Percentiles rank a stretch among this genome's conserved stretches.
Conservation (phyloP, 257 asterid genomes). For the Lantana camara region DNA sequence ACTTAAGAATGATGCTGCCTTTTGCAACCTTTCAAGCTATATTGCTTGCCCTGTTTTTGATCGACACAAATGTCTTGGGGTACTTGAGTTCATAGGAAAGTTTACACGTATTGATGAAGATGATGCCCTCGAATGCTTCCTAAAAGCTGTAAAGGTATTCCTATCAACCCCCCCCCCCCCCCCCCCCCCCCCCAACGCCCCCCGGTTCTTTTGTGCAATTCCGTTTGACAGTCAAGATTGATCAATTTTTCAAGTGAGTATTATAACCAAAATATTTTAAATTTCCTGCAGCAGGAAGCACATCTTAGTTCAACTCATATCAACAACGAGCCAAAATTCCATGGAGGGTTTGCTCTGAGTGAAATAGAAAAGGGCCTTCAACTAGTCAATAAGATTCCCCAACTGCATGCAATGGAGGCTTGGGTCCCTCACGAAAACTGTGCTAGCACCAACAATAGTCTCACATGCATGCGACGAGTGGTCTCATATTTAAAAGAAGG, state of each 20-base stretch:
- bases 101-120: neutral
- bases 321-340: neutral
- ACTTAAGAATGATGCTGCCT: neutral
- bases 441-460: neutral
- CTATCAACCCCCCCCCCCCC: no score
- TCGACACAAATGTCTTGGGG: conserved; percentile 16
- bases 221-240: neutral
- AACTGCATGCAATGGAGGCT: neutral
- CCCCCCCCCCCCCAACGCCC: no score
- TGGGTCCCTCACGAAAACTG: conserved; percentile 10
- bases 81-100: neutral
- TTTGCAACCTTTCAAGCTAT: neutral
- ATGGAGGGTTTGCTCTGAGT: neutral
- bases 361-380: neutral
- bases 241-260: neutral
- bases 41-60: conserved; percentile 20
- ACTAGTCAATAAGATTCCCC: neutral
- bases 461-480: neutral
- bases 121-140: neutral
- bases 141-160: neutral
- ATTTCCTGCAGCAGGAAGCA: neutral
- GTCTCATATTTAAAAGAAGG: rapidly evolving
- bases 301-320: neutral
- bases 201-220: no score
- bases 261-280: neutral